phyloP scores from a whole-genome alignment of 257 asterid species.

The Ligustrum vulgare region DNA sequence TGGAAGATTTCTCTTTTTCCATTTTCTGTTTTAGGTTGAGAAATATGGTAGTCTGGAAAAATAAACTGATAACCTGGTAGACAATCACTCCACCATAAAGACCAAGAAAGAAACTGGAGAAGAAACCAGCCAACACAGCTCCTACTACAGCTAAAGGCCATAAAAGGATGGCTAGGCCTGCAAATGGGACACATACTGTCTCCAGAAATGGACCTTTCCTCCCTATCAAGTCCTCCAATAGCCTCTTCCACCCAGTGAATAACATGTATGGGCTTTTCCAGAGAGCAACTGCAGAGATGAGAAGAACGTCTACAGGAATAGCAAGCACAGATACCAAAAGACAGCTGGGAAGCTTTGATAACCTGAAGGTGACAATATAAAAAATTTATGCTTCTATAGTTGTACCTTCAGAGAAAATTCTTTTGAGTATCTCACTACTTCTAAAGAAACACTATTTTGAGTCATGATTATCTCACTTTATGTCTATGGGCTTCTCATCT shows the following conservation, averaged over 20 bases:
- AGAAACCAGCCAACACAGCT: constrained; percentile 55
- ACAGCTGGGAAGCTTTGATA: constrained; percentile 66
- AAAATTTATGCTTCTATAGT: background rate
- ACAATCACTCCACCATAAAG: constrained; percentile 78
- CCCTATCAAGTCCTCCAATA: constrained; percentile 76
- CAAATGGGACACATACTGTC: constrained; percentile 85
- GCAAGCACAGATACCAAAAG: constrained; percentile 62
- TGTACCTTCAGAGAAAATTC: background rate
- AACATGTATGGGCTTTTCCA: constrained; percentile 95
- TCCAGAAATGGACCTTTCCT: constrained; percentile 94
- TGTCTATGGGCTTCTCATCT: constrained; percentile 65
- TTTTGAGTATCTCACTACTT: background rate
- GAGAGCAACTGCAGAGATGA: constrained; percentile 68
- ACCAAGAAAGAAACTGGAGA: constrained; percentile 73
- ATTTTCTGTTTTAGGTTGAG: background rate
- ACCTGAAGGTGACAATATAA: constrained; percentile 34
- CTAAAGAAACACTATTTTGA: background rate
- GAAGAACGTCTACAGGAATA: constrained; percentile 57
- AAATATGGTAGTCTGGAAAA: background rate
- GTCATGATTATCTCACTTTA: constrained; percentile 49
- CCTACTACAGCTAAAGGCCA: constrained; percentile 93
- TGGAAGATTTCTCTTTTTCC: background rate
- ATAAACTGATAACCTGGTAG: constrained; percentile 48
- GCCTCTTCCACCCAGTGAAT: constrained; percentile 86
- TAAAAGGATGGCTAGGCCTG: constrained; percentile 76